Base-by-base conservation (phyloP, 208 protist genomes). In the Angomonas ambiguus region DNA sequence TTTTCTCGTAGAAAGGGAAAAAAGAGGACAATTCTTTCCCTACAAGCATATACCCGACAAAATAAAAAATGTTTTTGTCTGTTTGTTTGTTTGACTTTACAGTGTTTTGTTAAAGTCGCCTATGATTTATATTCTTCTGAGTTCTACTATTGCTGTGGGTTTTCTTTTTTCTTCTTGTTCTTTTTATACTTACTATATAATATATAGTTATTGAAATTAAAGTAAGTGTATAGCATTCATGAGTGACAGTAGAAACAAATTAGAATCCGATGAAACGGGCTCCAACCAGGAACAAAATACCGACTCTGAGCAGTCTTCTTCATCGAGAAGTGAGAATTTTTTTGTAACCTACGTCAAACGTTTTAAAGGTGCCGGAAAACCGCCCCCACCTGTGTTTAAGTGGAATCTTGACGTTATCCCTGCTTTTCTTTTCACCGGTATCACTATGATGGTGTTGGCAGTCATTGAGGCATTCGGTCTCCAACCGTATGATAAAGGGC, bases 391-490 rank as follows among this genome's bases (percentile, higher is more conserved):
- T 24, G 51, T 67, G 11, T 82, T 85, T 51, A n/a, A 48, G 3
- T 66, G 53, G 30, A 67, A 71, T 4, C 72, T 67, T 67, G 77
- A 91, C 57, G 60, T 59, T 31, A 49, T 91, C 18, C 69, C 79
- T 1, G 53, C 73, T 31, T 84, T 81, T 62, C 10, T 87, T 31
- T 82, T 91, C 58, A 84, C 77, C 11, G 70, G 57, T 25, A 76
- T 85, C 27, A 83, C 80, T 1, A 57, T 91, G 38, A 72, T 77
- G 33, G 62, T 88, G 42, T 74, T 91, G 5, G 74, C 67, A 0
- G 73, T 76, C 13, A 76, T 88, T 18, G 72, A 88, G 42, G 62
- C 51, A 20, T 88, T 78, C 60, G 82, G 75, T 8, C 66, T 88
- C 18, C 57, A 76, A 59, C 74, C 73, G 13, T 76, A 82, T 61